These are phyloP conservation scores for Cucurbita pepo DNA, from an alignment of 306 rosid genomes.

Conservation along the genomic window DNA sequence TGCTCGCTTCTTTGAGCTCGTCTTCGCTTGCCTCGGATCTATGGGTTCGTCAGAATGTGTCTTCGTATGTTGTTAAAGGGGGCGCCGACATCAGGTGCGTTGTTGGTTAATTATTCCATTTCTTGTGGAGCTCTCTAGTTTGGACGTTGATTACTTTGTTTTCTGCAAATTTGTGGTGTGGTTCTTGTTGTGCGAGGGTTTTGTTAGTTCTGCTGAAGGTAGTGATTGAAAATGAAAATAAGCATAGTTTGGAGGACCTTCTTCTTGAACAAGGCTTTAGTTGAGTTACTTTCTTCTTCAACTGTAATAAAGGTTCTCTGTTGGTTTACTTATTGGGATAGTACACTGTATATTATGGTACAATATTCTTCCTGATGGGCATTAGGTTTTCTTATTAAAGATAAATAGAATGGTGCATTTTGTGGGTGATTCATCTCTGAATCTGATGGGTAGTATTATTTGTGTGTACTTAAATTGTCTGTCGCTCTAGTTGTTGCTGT, in stretches of 20 bases:
- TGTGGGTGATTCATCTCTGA: neutral
- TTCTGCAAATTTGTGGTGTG: neutral
- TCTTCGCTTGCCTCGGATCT: constrained; percentile 56
- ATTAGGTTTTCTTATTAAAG: neutral
- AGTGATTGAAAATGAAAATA: neutral
- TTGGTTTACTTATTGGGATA: neutral
- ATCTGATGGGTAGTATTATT: neutral
- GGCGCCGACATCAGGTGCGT: constrained; percentile 84
- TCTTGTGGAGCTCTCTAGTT: neutral
- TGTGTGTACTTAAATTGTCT: neutral
- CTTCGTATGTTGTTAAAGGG: constrained; percentile 44
- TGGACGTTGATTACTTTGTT: neutral
- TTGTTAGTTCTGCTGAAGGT: neutral
- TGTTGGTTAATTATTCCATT: neutral
- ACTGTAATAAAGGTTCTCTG: neutral
- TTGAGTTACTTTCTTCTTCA: too few species aligned
- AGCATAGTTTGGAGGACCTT: neutral
- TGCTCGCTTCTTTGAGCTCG: constrained; percentile 43
- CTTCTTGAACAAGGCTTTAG: neutral
- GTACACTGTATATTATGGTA: neutral
- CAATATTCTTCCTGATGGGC: neutral
- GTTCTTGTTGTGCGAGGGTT: neutral
- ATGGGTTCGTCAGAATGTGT: constrained; percentile 72
- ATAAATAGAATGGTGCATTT: neutral
- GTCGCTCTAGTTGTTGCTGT: neutral